Evolutionary conservation across 305 asterid genomes (phyloP).

Genomic region (Ajuga reptans): DNA sequence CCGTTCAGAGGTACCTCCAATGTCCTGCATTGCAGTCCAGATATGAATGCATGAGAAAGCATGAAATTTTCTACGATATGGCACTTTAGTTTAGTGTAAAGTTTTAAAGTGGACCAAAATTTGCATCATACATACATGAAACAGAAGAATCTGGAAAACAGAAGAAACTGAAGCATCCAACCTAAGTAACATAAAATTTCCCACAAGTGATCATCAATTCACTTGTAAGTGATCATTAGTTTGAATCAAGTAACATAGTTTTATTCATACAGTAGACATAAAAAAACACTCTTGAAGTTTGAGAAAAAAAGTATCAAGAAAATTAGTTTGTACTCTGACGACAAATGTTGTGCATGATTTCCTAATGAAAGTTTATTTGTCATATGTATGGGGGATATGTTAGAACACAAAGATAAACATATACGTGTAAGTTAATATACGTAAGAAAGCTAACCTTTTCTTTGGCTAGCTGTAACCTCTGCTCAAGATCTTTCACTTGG

Average conservation of each 20-base stretch:
- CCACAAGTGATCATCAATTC: neutral
- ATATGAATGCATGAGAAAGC: neutral
- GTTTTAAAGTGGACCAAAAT: too few species aligned
- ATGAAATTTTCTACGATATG: too few species aligned
- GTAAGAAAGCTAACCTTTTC: slow-evolving; percentile 44
- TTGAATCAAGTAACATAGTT: too few species aligned
- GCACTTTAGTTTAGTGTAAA: too few species aligned
- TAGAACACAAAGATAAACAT: neutral
- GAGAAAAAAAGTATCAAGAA: too few species aligned
- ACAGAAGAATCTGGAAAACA: too few species aligned
- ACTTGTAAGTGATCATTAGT: too few species aligned
- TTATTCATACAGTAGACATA: too few species aligned
- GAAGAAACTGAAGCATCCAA: too few species aligned
- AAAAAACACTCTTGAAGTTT: neutral
- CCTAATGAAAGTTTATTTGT: neutral
- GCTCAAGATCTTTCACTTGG: slow-evolving; percentile 58
- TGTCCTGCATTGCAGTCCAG: slow-evolving; percentile 40
- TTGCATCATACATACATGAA: too few species aligned
- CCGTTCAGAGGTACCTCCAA: slow-evolving; percentile 28
- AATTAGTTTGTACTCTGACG: neutral
- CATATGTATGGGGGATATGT: neutral
- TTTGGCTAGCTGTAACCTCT: slow-evolving; percentile 52
- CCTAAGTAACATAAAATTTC: too few species aligned
- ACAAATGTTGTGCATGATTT: neutral
- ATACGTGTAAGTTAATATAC: neutral